phyloP scores from a whole-genome alignment of 2,329 filamentous ascomycete genomes.

The Colletotrichum sp. region DNA sequence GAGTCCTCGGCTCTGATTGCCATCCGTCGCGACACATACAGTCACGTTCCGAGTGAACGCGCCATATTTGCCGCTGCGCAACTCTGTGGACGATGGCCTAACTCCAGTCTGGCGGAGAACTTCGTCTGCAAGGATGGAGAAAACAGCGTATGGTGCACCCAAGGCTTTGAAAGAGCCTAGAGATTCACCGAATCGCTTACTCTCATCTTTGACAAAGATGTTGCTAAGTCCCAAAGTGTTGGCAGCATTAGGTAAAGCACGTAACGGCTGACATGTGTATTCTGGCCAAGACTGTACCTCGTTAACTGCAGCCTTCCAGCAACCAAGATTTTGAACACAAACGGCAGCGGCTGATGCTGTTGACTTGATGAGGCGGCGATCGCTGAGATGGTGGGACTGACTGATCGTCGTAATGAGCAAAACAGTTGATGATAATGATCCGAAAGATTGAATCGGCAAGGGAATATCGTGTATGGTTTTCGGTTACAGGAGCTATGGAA shows the following conservation, averaged over 20 bases:
- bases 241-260: not conserved
- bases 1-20: not conserved
- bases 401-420: not conserved
- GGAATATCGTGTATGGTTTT: not conserved
- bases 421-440: not conserved
- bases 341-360: not conserved
- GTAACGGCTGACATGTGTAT: not conserved
- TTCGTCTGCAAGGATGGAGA: not conserved
- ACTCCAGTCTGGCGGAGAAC: not conserved
- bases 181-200: not conserved
- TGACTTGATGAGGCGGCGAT: not conserved
- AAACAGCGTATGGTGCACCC: not conserved
- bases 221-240: not conserved
- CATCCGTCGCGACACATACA: not conserved
- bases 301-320: not conserved
- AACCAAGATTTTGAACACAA: not conserved
- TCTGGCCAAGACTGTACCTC: not conserved
- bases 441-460: not conserved
- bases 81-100: not conserved
- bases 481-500: not conserved
- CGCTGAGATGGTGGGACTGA: not conserved
- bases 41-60: not conserved
- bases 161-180: not conserved
- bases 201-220: not conserved
- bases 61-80: not conserved